Base-by-base conservation (phyloP, 495 filamentous ascomycete species). In the Penicillium steckii region DNA sequence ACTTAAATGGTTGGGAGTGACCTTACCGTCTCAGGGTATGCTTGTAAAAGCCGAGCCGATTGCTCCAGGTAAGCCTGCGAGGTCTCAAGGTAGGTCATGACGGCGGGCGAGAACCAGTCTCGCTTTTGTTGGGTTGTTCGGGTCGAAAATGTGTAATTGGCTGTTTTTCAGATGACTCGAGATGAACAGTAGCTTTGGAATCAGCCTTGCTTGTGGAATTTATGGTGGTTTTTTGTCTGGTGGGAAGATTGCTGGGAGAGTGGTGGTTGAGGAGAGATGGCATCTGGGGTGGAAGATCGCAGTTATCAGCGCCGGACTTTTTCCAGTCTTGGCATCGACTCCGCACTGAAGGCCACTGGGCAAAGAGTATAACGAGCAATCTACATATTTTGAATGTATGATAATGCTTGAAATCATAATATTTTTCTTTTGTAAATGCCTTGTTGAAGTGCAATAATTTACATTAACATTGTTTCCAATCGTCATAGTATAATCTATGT, bases 21-120 rank as follows among this genome's bases (percentile, higher is more conserved):
- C 65, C 79, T 52, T 80, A 86, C 85, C 9, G 80, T 80, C 8
- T 80, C 81, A 6, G 85, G 85, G 40, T 82, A 82, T 44, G 85
- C 83, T 63, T 85, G 71, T 35, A 87, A 69, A 25, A 88, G 75
- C 26, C 84, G 71, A 3, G 75, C 70, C 1, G 85, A 85, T 61
- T 87, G 81, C 57, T 83, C 76, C 52, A 86, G 76, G 78, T 78
- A 88, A 58, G 80, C 74, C 65, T 85, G 75, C 54, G 76, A 76
- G 33, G 81, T 84, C 6, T 75, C 60, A 43, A 86, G 72, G 67
- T 80, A 79, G n/a, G 82, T 79, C 84, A 87, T 87, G 33, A 50
- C 65, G 53, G 23, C 9, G 49, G 40, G 53, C 49, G 51, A 62
- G 59, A 52, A 43, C 48, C 26, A 45, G 51, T 52, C 58, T 61